Base-by-base conservation (phyloP, 768 basidiomycete species). In the Asterophora parasitica region DNA sequence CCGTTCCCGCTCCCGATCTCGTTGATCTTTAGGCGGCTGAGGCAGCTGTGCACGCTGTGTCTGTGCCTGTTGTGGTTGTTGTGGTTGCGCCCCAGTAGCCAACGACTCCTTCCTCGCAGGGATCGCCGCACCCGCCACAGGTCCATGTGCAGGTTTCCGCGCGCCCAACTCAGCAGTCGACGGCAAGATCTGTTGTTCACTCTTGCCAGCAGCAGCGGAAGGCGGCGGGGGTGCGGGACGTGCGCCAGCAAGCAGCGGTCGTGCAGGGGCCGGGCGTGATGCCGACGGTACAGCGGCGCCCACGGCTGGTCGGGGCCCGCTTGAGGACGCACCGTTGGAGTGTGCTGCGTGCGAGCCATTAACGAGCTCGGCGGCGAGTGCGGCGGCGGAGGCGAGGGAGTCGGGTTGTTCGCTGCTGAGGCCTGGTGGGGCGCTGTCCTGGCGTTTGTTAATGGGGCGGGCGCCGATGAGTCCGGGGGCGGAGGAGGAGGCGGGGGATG, bases 111-210 rank as follows among this genome's bases (percentile, higher is more conserved):
- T 79, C 55, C 79, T 70, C 37, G 61, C 52, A n/a, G 78, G 72
- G 7, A 68, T 58, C 42, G 61, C 45, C 55, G 59, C 46, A 58
- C 63, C 58, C 37, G 59, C 44, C 61, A 52, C n/a, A 55, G 74
- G 78, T 2, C 79, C 81, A 31, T 76, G 75, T 1, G 77, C 76
- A 55, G 82, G 85, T 37, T 77, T 72, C 11, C 88, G 74, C 15
- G 81, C 73, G 28, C 83, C 78, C 20, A 86, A 69, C 57, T 89
- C 86, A 0, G 82, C 78, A 4, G 81, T 72, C 6, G 78, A 78
- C 0, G 85, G 82, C 4, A 80, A 76, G 46, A 23, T 23, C 23
- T 77, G 71, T 26, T 77, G 71, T 26, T 81, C 78, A 7, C 70
- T 66, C 42, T 79, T 58, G 17, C 48, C 46, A 45, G 56, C 36